These are phyloP conservation scores for Hortaea sp. DNA, from an alignment of 2,329 filamentous ascomycete genomes.

Conservation along the genomic window DNA sequence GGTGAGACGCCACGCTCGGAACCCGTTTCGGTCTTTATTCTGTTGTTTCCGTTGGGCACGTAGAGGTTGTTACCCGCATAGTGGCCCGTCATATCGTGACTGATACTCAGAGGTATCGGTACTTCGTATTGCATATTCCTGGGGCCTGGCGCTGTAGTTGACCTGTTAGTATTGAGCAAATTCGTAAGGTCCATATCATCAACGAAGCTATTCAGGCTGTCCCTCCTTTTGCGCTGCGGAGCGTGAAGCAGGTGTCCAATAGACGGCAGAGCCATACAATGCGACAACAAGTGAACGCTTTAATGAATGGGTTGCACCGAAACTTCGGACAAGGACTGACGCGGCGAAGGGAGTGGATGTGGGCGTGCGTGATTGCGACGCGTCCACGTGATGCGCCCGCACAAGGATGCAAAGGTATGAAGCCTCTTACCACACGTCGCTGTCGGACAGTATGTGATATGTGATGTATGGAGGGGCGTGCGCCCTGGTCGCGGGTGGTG, in stretches of 20 bases:
- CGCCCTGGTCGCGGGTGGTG: constrained; percentile 11
- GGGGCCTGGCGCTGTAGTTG: constrained; percentile 21
- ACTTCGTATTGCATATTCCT: constrained; percentile 32
- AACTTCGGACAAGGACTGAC: background rate
- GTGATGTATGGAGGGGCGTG: constrained; percentile 9
- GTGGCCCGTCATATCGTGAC: constrained; percentile 22
- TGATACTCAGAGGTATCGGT: constrained; percentile 22
- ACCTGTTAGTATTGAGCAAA: constrained; percentile 29
- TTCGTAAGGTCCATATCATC: constrained; percentile 27
- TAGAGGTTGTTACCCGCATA: constrained; percentile 34
- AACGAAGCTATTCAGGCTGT: constrained; percentile 18
- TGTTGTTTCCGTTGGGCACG: constrained; percentile 38
- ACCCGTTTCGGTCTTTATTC: constrained; percentile 45
- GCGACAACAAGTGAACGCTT: constrained; percentile 3
- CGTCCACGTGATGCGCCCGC: constrained; percentile 11
- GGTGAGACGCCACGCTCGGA: constrained; percentile 49
- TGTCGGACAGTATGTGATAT: constrained; percentile 5
- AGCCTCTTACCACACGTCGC: constrained; percentile 12
- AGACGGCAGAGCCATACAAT: constrained; percentile 23
- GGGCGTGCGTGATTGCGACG: constrained; percentile 13
- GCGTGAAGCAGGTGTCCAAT: constrained; percentile 20
- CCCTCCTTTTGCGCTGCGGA: constrained; percentile 25
- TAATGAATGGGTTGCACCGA: background rate
- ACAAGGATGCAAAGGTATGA: constrained; percentile 4
- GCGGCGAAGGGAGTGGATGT: constrained; percentile 2